phyloP scores from a whole-genome alignment of 1,284 basidiomycete species.

The Heimioporus retisporus region DNA sequence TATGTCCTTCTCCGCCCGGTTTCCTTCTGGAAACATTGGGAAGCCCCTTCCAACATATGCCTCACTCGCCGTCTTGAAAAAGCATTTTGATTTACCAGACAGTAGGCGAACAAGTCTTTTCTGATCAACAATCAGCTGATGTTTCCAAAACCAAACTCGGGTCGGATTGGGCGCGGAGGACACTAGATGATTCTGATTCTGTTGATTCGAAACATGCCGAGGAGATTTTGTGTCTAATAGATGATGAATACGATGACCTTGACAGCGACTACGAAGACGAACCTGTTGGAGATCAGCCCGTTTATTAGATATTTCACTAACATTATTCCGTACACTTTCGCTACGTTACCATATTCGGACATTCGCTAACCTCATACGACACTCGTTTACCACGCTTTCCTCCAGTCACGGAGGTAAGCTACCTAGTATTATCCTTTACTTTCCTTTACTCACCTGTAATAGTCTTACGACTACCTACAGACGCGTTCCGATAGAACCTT shows the following conservation, averaged over 20 bases:
- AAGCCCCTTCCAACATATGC: slow-evolving; percentile 23
- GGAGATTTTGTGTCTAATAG: slow-evolving; percentile 23
- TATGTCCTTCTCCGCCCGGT: slow-evolving; percentile 16
- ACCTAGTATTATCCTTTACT: no score
- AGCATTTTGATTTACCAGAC: slow-evolving; percentile 19
- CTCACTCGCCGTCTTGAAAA: slow-evolving; percentile 27
- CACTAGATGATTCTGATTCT: neutral
- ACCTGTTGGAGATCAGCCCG: no score
- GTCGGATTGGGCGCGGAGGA: slow-evolving; percentile 20
- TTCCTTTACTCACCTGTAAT: no score
- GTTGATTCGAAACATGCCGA: neutral
- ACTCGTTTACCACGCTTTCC: no score
- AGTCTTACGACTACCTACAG: no score
- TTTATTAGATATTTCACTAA: no score
- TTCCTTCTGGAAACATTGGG: slow-evolving; percentile 1
- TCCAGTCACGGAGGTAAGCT: no score
- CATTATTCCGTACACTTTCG: no score
- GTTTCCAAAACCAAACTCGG: slow-evolving; percentile 16
- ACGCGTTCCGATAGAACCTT: no score
- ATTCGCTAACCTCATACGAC: no score
- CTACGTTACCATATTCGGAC: no score
- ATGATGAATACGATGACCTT: slow-evolving; percentile 32
- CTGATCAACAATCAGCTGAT: slow-evolving; percentile 11
- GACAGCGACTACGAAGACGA: slow-evolving; percentile 35
- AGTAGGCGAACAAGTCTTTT: slow-evolving; percentile 17